phyloP scores from a whole-genome alignment of 352 stramenopile genomes.

The Globisporangium parvum region DNA sequence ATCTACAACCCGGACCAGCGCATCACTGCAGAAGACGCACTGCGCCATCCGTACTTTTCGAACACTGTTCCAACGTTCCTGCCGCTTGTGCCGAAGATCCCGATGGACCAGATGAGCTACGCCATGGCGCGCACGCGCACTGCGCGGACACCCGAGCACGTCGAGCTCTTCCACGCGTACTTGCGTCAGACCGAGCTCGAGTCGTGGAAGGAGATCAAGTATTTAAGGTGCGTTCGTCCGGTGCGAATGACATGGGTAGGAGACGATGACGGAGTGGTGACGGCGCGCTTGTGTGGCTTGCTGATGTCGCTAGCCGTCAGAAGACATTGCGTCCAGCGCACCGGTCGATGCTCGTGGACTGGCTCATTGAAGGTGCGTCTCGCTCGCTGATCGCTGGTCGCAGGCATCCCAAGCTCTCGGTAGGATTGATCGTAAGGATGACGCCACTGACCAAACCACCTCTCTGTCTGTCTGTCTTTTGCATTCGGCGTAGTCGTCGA shows the following conservation, averaged over 20 bases:
- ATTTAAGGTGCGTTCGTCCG: too few relatives aligned
- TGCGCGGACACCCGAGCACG: slow-evolving; percentile 57
- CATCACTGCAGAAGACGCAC: slow-evolving; percentile 75
- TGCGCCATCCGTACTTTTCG: slow-evolving; percentile 80
- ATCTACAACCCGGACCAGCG: slow-evolving; percentile 80
- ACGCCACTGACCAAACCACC: not conserved
- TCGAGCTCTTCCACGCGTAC: slow-evolving; percentile 75
- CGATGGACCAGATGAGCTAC: slow-evolving; percentile 78
- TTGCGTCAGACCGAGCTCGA: slow-evolving; percentile 71
- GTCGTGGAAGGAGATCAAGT: slow-evolving; percentile 85
- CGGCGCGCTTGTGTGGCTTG: too few relatives aligned
- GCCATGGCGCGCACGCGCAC: slow-evolving; percentile 38
- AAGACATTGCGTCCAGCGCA: slow-evolving; percentile 80
- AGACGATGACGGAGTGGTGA: too few relatives aligned
- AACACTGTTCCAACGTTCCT: slow-evolving; percentile 34
- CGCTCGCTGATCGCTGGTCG: not conserved
- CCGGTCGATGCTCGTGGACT: slow-evolving; percentile 90
- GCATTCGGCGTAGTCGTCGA: slow-evolving; percentile 69
- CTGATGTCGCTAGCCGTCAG: slow-evolving; percentile 38
- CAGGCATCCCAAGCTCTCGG: too few relatives aligned
- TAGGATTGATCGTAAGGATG: not conserved
- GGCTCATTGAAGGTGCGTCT: slow-evolving; percentile 86
- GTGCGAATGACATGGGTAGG: too few relatives aligned
- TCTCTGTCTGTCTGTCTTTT: not conserved
- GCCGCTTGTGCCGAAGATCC: slow-evolving; percentile 53